Base-by-base conservation (phyloP, 805 yeast genomes). In the Clavispora vitiphila region DNA sequence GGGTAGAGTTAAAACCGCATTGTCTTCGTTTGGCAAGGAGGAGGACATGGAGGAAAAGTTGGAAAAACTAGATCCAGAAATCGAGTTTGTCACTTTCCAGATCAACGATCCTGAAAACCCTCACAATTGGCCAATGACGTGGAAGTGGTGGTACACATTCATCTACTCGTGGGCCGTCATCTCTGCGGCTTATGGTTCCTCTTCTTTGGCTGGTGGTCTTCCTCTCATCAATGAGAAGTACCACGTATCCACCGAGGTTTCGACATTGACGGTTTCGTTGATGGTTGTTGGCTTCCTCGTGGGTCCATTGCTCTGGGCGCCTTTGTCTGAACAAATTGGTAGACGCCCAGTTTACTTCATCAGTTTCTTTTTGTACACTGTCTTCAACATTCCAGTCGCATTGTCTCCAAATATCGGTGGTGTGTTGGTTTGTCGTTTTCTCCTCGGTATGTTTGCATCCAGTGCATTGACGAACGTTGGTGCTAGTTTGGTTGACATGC, bases 251-350 rank as follows among this genome's bases (percentile, higher is more conserved):
- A 59, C 68, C 2, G 96, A 86, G 60, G 96, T 88, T 16, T 78
- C 96, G 8, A 81, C 80, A 25, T 70, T 89, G 50, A 68, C 91
- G 0, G 86, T 90, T 49, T 86, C 96, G 1, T 65, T 89, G 26
- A 88, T 87, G 95, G 96, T 89, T 39, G 57, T 86, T 20, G 97
- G 96, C 6, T 88, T 89, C 57, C 74, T 90, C 19, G 72, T 87
- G 22, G 96, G 96, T 34, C 96, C 96, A 1, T 67, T 89, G 48
- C 50, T 88, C 19, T 89, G 96, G 95, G 86, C 96, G 11, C 96
- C 96, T 9, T 66, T 88, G 29, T 77, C 87, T 23, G 97, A 89
- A 64, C 81, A 82, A 55, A 78, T 81, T 53, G 96, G 97, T 37
- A 77, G 97, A 64, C 74, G 86, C 51, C 85, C 89, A 4, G 91